Evolutionary conservation across 352 stramenopile species (phyloP).

Genomic region (Blastocystis hominis): DNA sequence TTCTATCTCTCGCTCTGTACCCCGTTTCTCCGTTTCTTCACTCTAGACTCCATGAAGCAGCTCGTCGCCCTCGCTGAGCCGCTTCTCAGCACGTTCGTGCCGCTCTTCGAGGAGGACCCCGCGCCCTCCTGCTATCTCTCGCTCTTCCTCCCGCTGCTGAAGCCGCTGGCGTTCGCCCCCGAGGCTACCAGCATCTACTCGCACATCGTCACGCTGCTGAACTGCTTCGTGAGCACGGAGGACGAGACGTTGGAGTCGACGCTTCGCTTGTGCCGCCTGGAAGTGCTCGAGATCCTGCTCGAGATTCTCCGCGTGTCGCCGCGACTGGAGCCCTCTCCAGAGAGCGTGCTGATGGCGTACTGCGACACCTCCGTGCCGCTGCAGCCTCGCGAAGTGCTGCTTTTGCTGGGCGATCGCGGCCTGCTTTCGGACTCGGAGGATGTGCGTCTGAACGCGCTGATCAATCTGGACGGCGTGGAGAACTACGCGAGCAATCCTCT

Average conservation of each 20-base stretch:
- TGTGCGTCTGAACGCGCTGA: conserved; percentile 55
- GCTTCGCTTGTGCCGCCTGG: not conserved
- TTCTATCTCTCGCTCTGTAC: conserved; percentile 33
- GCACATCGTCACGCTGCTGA: not conserved
- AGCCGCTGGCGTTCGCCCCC: not conserved
- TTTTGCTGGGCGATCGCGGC: conserved; percentile 55
- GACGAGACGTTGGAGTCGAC: not conserved
- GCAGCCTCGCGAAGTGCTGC: conserved; percentile 3
- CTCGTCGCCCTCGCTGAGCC: not conserved
- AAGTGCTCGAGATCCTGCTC: conserved; percentile 23
- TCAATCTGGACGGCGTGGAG: conserved; percentile 32
- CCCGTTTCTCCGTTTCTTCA: not conserved
- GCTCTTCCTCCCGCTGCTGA: conserved; percentile 27
- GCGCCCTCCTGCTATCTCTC: not conserved
- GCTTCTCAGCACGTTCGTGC: not conserved
- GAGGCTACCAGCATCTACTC: not conserved
- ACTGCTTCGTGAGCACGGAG: not conserved
- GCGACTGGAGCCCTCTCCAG: conserved; percentile 37
- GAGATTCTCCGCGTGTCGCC: conserved; percentile 41
- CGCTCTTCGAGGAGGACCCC: not conserved
- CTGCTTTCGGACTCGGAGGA: conserved; percentile 58
- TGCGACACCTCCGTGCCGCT: conserved; percentile 53
- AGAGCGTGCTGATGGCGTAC: conserved; percentile 54
- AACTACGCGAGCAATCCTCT: not conserved
- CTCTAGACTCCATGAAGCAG: not conserved